Evolutionary conservation across 2,329 filamentous ascomycete species (phyloP).

Genomic region (Cryphonectria japonica): DNA sequence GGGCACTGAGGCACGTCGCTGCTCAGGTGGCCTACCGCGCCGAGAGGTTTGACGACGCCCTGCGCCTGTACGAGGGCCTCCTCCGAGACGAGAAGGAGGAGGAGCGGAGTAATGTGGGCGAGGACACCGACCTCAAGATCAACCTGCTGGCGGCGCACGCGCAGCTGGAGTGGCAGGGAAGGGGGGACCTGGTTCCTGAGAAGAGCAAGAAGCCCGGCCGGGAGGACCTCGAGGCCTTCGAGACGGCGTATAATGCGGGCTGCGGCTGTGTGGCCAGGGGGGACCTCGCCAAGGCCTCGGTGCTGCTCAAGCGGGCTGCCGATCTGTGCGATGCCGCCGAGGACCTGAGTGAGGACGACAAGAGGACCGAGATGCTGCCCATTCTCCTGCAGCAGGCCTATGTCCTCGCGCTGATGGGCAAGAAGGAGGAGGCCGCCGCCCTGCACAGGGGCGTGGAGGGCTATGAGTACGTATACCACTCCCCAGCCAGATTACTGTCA

Average conservation of each 20-base stretch:
- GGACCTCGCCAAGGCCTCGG: slow-evolving; percentile 65
- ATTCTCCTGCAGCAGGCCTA: slow-evolving; percentile 79
- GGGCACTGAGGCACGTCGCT: slow-evolving; percentile 56
- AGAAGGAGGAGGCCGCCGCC: slow-evolving; percentile 65
- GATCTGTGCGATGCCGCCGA: slow-evolving; percentile 74
- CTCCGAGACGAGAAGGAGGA: slow-evolving; percentile 48
- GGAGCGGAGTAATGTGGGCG: slow-evolving; percentile 53
- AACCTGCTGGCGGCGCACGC: slow-evolving; percentile 74
- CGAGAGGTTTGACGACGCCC: slow-evolving; percentile 72
- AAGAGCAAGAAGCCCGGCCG: slow-evolving; percentile 59
- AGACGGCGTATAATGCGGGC: slow-evolving; percentile 80
- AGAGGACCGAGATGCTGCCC: slow-evolving; percentile 72
- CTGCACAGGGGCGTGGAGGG: slow-evolving; percentile 65
- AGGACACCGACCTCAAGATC: slow-evolving; percentile 76
- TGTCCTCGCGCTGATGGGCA: slow-evolving; percentile 69
- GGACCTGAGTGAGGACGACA: slow-evolving; percentile 74
- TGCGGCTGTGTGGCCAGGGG: slow-evolving; percentile 73
- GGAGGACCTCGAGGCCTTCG: slow-evolving; percentile 74
- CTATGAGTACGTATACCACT: slow-evolving; percentile 55
- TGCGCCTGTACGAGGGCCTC: slow-evolving; percentile 65
- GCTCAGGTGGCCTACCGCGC: slow-evolving; percentile 74
- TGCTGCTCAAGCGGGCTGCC: slow-evolving; percentile 70
- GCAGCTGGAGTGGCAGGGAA: slow-evolving; percentile 72
- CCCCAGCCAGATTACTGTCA: not conserved
- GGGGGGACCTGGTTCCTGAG: slow-evolving; percentile 51